A percentile compares a stretch with the other conserved stretches of the same genome.
Evolutionary conservation across 495 filamentous ascomycete species (phyloP).

Genomic region (Lophiotrema nucula): DNA sequence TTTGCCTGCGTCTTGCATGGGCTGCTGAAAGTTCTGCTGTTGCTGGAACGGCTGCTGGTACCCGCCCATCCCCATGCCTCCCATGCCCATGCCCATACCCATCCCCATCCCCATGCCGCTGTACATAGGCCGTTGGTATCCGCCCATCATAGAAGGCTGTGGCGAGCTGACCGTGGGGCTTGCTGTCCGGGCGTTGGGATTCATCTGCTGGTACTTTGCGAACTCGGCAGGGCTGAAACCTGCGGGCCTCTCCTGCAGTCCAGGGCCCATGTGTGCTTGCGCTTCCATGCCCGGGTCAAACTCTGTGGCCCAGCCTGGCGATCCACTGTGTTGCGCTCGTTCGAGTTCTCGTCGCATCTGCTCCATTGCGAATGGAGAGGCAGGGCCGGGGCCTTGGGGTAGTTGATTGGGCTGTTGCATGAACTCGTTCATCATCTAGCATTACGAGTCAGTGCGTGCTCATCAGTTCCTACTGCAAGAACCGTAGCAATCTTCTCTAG

Average conservation of each 20-base stretch:
- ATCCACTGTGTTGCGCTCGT: slow-evolving; percentile 56
- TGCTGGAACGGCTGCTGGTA: slow-evolving; percentile 42
- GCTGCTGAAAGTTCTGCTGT: slow-evolving; percentile 52
- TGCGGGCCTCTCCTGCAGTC: slow-evolving; percentile 49
- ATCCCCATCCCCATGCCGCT: slow-evolving; percentile 44
- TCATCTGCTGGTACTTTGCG: slow-evolving; percentile 75
- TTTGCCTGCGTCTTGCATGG: slow-evolving; percentile 65
- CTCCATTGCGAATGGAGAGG: slow-evolving; percentile 64
- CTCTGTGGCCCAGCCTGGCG: slow-evolving; percentile 68
- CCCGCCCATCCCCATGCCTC: slow-evolving; percentile 39
- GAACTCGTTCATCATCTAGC: slow-evolving; percentile 92
- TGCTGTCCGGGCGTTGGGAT: slow-evolving; percentile 55
- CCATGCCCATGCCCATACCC: slow-evolving; percentile 46
- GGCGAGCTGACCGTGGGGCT: slow-evolving; percentile 52
- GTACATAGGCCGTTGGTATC: slow-evolving; percentile 63
- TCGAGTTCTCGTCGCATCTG: slow-evolving; percentile 66
- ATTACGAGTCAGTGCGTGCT: neutral
- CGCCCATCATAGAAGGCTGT: slow-evolving; percentile 51
- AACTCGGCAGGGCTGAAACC: slow-evolving; percentile 86
- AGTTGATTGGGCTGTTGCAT: slow-evolving; percentile 68
- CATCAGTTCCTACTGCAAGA: neutral
- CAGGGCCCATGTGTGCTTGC: slow-evolving; percentile 75
- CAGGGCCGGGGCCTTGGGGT: slow-evolving; percentile 49
- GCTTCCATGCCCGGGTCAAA: slow-evolving; percentile 60
- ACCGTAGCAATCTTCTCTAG: neutral